These are phyloP conservation scores for Nemania sp. DNA, from an alignment of 2,329 filamentous ascomycete genomes.

Conservation along the genomic window DNA sequence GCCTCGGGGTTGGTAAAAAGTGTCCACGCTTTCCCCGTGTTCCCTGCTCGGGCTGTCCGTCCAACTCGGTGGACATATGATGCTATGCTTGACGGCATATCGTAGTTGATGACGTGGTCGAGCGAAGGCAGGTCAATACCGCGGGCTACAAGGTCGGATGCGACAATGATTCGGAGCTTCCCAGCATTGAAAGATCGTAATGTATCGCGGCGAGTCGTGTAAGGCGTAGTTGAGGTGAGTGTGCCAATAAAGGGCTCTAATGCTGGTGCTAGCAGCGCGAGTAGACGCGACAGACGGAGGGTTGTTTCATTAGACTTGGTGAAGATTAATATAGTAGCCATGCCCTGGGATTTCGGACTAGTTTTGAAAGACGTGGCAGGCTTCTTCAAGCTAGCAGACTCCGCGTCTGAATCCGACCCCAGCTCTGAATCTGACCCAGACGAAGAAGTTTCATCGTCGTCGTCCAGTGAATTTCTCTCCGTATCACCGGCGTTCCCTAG, in stretches of 20 bases:
- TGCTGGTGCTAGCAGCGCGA: conserved; percentile 73
- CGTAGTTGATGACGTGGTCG: conserved; percentile 92
- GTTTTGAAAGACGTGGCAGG: conserved; percentile 2
- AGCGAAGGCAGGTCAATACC: conserved; percentile 86
- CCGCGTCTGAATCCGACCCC: conserved; percentile 48
- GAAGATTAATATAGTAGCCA: conserved; percentile 78
- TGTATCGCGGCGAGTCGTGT: conserved; percentile 74
- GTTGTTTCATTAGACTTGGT: conserved; percentile 91
- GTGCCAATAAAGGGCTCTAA: conserved; percentile 71
- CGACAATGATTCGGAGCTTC: conserved; percentile 80
- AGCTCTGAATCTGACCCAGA: conserved; percentile 54
- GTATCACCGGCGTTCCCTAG: conserved; percentile 41
- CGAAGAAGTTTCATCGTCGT: conserved; percentile 52
- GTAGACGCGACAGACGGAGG: conserved; percentile 84
- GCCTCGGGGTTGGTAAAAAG: conserved; percentile 85
- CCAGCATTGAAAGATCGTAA: conserved; percentile 73
- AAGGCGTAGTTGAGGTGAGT: conserved; percentile 82
- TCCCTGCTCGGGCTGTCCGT: conserved; percentile 86
- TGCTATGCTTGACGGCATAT: conserved; percentile 82
- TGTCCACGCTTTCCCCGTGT: conserved; percentile 84
- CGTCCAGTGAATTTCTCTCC: conserved; percentile 14
- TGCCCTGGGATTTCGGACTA: conserved; percentile 24
- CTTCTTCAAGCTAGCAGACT: conserved; percentile 1
- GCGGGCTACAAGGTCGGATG: conserved; percentile 92
- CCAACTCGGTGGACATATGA: conserved; percentile 94